phyloP scores from a whole-genome alignment of 1,284 basidiomycete genomes.

The Cryptococcus sp. region DNA sequence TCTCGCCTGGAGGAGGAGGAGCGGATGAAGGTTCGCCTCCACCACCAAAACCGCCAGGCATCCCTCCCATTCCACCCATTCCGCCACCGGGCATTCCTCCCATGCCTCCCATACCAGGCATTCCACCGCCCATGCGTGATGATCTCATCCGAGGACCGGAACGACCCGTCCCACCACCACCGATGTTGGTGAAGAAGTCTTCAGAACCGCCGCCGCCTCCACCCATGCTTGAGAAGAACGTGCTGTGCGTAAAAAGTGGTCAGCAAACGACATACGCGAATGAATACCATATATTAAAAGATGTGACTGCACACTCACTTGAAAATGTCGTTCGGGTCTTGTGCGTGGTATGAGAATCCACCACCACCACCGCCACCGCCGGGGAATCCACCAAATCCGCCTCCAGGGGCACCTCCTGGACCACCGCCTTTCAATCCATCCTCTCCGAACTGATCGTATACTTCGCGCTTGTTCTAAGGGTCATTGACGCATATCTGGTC shows the following conservation, averaged over 20 bases:
- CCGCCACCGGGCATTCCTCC: slow-evolving; percentile 31
- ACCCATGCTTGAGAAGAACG: slow-evolving; percentile 60
- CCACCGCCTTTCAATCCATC: slow-evolving; percentile 78
- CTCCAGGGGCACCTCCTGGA: slow-evolving; percentile 53
- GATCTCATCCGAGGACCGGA: slow-evolving; percentile 30
- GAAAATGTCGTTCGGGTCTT: slow-evolving; percentile 89
- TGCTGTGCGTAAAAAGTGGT: slow-evolving; percentile 54
- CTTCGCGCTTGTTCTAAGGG: slow-evolving; percentile 73
- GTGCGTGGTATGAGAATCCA: slow-evolving; percentile 67
- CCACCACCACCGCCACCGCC: slow-evolving; percentile 48
- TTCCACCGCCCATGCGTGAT: slow-evolving; percentile 33
- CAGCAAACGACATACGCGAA: slow-evolving; percentile 31
- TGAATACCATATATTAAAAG: neutral
- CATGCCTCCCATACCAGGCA: slow-evolving; percentile 31
- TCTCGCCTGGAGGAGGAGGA: slow-evolving; percentile 60
- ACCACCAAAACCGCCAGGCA: slow-evolving; percentile 58
- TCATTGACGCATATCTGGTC: too few species aligned
- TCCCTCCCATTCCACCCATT: slow-evolving; percentile 59
- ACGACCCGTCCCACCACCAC: slow-evolving; percentile 33
- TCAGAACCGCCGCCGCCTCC: slow-evolving; percentile 43
- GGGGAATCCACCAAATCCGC: slow-evolving; percentile 53
- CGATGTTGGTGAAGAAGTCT: slow-evolving; percentile 36
- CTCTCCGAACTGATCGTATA: slow-evolving; percentile 96
- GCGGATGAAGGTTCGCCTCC: slow-evolving; percentile 46
- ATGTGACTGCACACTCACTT: slow-evolving; percentile 61